Percentiles rank a stretch among this genome's conserved stretches.
These are phyloP conservation scores for Evernia prunastri DNA, from an alignment of 495 filamentous ascomycete genomes.

Conservation along the genomic window DNA sequence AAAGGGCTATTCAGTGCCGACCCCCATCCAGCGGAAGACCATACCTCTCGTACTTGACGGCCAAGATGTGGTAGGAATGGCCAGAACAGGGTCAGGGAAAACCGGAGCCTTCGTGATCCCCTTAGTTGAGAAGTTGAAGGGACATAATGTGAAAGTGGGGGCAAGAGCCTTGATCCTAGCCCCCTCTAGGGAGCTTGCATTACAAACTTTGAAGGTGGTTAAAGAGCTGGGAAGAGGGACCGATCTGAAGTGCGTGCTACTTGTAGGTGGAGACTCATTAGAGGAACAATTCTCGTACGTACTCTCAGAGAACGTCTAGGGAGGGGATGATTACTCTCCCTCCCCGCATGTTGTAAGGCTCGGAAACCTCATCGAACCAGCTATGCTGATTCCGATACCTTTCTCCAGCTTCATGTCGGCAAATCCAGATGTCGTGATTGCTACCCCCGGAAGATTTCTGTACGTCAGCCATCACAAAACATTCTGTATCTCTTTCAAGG, in stretches of 20 bases:
- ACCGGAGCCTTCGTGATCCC: constrained; percentile 96
- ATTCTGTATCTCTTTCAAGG: no score
- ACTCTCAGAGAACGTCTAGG: not conserved
- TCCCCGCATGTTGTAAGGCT: not conserved
- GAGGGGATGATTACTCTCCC: not conserved
- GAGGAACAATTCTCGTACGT: constrained; percentile 68
- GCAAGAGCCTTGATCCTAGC: constrained; percentile 80
- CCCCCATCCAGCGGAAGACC: constrained; percentile 93
- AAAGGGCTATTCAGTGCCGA: constrained; percentile 93
- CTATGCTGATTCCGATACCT: not conserved
- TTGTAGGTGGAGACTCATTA: constrained; percentile 90
- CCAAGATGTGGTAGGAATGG: constrained; percentile 95
- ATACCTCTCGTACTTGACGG: constrained; percentile 85
- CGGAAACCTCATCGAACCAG: not conserved
- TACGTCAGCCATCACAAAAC: no score
- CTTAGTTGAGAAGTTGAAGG: constrained; percentile 89
- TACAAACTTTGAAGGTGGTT: constrained; percentile 93
- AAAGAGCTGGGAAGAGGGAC: constrained; percentile 89
- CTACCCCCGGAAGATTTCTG: constrained; percentile 89
- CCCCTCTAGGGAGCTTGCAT: constrained; percentile 83
- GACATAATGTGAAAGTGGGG: constrained; percentile 80
- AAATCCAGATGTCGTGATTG: constrained; percentile 95
- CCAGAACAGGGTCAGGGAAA: constrained; percentile 92
- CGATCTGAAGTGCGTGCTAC: constrained; percentile 76
- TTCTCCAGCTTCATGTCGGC: constrained; percentile 70